phyloP scores from a whole-genome alignment of 805 yeast genomes.

The Metschnikowia cubensis region DNA sequence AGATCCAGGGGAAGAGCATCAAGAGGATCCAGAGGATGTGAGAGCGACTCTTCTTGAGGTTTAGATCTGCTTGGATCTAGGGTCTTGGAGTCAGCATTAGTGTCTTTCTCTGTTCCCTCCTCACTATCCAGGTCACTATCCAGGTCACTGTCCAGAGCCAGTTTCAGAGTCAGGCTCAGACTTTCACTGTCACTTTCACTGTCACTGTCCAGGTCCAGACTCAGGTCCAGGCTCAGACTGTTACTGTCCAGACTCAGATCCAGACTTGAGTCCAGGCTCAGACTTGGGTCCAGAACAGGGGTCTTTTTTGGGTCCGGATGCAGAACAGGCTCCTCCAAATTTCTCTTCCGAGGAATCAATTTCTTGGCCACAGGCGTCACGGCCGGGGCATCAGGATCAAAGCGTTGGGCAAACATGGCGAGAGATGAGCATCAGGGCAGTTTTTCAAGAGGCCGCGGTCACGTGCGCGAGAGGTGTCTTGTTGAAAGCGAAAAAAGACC shows the following conservation, averaged over 20 bases:
- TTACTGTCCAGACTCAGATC: neutral
- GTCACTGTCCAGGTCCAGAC: neutral
- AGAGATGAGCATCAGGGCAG: slow-evolving; percentile 4
- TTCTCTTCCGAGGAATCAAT: slow-evolving; percentile 18
- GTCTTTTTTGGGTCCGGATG: neutral
- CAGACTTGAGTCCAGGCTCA: neutral
- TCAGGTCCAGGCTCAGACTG: neutral
- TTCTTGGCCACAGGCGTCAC: slow-evolving; percentile 10
- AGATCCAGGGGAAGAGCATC: neutral
- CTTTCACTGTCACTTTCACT: slow-evolving; percentile 9
- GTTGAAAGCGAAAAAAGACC: neutral
- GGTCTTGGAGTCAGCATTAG: slow-evolving; percentile 11
- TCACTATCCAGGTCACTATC: slow-evolving; percentile 9
- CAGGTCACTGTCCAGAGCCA: neutral
- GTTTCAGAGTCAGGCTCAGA: slow-evolving; percentile 7
- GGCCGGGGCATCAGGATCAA: slow-evolving; percentile 44
- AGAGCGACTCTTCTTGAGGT: too few relatives aligned
- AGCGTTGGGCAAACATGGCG: slow-evolving; percentile 62
- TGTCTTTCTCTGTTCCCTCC: slow-evolving; percentile 10
- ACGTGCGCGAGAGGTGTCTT: slow-evolving; percentile 3
- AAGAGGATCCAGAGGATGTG: too few relatives aligned
- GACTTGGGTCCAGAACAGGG: neutral
- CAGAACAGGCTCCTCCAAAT: slow-evolving; percentile 9
- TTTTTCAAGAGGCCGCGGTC: slow-evolving; percentile 4
- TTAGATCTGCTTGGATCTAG: slow-evolving; percentile 6